Evolutionary conservation across 2,329 filamentous ascomycete genomes (phyloP), one percentile per base, ranked within the genome.

Genomic region (Fusarium ambrosium): DNA sequence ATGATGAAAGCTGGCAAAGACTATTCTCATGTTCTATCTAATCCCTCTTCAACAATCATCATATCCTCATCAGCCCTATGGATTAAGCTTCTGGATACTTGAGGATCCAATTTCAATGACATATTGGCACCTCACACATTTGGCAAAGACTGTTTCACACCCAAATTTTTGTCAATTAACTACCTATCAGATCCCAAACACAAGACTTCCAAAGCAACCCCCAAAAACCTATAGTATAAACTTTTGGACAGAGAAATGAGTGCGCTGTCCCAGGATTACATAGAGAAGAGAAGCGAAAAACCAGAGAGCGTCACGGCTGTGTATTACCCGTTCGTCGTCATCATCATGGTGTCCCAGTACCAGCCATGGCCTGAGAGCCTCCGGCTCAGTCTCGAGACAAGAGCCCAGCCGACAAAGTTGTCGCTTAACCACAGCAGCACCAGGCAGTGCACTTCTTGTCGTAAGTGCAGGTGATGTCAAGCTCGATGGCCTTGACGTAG

Each of bases 361-460:
- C 45, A 29, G 22, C 16, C 18, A 27, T 43, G 34, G 24, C 34
- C 16, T 27, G 29, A 34, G 34, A 41, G 24, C 45, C 22, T 55
- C 32, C 29, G 61, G 29, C 20, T 32, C 43, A 18, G 32, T 22
- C 29, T 36, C 45, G 22, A 56, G 48, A 41, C 48, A 37, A 55
- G 32, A 39, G 62, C n/a, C 48, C 16, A 11, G 8, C 22, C 37
- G 45, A 13, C 20, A 22, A 29, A 16, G 32, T 29, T 20, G 48
- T 20, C 34, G 22, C 24, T 51, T 68, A 69, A 62, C 43, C 55
- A 58, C 66, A 72, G 59, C 72, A 74, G 69, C 72, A 74, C 60
- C 64, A 72, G 51, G 67, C 20, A 10, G 34, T 29, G 37, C 73
- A 75, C 29, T 65, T 69, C 69, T 74, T 75, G 34, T 45, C 39